Evolutionary conservation across 495 filamentous ascomycete genomes (phyloP).

Genomic region (Penicillium bialowiezense): DNA sequence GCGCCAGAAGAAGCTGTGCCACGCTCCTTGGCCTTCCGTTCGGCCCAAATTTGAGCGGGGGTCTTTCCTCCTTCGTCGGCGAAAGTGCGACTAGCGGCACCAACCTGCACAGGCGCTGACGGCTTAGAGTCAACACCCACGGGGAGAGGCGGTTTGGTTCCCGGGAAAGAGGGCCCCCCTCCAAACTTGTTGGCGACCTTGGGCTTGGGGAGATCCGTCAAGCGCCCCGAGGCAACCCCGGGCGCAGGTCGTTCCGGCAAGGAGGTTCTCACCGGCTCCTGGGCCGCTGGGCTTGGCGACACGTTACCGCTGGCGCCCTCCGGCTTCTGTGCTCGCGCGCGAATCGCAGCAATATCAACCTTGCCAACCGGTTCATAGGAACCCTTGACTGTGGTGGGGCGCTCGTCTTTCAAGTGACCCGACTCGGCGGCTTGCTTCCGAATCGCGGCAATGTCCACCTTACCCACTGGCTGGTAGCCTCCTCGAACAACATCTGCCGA

Average conservation of each 20-base stretch:
- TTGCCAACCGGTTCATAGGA: conserved; percentile 91
- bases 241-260: conserved; percentile 66
- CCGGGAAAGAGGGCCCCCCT: conserved; percentile 64
- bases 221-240: conserved; percentile 69
- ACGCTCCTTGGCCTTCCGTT: conserved; percentile 84
- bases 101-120: conserved; percentile 56
- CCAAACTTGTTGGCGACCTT: conserved; percentile 89
- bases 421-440: conserved; percentile 70
- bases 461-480: conserved; percentile 93
- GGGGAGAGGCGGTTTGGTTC: conserved; percentile 85
- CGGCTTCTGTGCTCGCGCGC: conserved; percentile 71
- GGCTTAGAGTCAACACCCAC: conserved; percentile 54
- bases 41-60: conserved; percentile 93
- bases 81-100: conserved; percentile 84
- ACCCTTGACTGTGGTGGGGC: conserved; percentile 81
- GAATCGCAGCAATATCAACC: conserved; percentile 91
- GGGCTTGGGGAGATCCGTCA: conserved; percentile 88
- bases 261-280: conserved; percentile 45
- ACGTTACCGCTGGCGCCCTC: conserved; percentile 42
- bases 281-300: conserved; percentile 29
- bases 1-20: conserved; percentile 44
- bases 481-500: conserved; percentile 71
- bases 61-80: conserved; percentile 95
- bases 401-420: conserved; percentile 60
- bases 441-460: conserved; percentile 91